Evolutionary conservation across 2,329 filamentous ascomycete species (phyloP).

Genomic region (Diplocarpon rosae): DNA sequence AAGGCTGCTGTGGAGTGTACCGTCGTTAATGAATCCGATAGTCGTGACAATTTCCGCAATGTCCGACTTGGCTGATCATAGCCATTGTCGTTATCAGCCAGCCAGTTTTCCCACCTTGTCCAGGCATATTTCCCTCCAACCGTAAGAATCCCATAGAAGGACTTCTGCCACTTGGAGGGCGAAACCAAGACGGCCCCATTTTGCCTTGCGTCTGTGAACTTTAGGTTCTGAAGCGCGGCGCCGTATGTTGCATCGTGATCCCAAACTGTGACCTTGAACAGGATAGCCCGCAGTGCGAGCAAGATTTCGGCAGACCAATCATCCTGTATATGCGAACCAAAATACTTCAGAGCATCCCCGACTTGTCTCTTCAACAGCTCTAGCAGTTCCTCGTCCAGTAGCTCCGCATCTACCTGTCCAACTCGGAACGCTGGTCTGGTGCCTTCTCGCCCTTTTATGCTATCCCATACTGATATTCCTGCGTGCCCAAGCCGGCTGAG

Average conservation of each 20-base stretch:
- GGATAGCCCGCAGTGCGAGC: conserved; percentile 59
- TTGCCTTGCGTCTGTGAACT: conserved; percentile 74
- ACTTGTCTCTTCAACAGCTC: conserved; percentile 78
- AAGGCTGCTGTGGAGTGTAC: conserved; percentile 74
- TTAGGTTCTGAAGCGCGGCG: conserved; percentile 81
- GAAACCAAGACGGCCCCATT: conserved; percentile 49
- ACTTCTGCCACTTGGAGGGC: conserved; percentile 75
- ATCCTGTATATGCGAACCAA: conserved; percentile 67
- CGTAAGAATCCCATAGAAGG: conserved; percentile 71
- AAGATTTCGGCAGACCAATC: conserved; percentile 83
- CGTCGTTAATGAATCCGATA: conserved; percentile 60
- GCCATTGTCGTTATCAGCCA: conserved; percentile 65
- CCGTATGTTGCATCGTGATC: conserved; percentile 94
- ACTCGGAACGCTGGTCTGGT: conserved; percentile 83
- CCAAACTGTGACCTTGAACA: conserved; percentile 96
- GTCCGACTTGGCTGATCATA: conserved; percentile 49
- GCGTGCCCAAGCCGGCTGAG: conserved; percentile 43
- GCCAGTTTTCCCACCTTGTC: conserved; percentile 84
- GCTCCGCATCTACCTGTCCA: conserved; percentile 88
- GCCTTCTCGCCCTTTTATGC: conserved; percentile 61
- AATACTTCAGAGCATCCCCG: conserved; percentile 78
- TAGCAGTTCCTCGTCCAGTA: conserved; percentile 87
- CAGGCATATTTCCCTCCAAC: conserved; percentile 83
- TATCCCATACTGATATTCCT: conserved; percentile 52
- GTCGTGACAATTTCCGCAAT: conserved; percentile 47